phyloP scores from a whole-genome alignment of 495 filamentous ascomycete species.

The Chaetomium fimeti region DNA sequence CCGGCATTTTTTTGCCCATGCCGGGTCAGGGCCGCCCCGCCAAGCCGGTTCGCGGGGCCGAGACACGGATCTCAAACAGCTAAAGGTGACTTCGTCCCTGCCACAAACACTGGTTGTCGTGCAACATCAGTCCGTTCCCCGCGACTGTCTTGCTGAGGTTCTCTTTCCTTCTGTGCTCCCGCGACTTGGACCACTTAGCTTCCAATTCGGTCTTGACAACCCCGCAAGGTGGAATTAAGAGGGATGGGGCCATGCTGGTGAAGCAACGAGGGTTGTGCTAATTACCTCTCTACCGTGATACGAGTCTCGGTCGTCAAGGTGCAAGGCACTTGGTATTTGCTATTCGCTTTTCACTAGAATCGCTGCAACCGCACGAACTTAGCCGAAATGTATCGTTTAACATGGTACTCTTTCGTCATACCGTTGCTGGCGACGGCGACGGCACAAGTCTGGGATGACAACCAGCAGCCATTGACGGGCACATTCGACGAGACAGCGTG shows the following conservation, averaged over 20 bases:
- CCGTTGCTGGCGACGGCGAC: constrained; percentile 25
- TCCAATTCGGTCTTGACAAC: neutral
- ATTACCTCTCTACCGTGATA: neutral
- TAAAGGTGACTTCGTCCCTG: neutral
- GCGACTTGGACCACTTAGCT: neutral
- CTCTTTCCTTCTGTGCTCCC: neutral
- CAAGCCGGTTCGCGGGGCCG: constrained; percentile 2
- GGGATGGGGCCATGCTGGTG: neutral
- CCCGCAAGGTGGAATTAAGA: neutral
- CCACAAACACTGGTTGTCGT: neutral
- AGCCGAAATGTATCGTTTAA: constrained; percentile 17
- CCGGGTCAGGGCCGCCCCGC: neutral
- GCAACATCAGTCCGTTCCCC: neutral
- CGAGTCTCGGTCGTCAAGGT: neutral
- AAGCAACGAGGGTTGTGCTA: neutral
- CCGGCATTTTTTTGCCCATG: neutral
- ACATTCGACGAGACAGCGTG: constrained; percentile 39
- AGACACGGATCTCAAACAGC: neutral
- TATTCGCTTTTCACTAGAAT: neutral
- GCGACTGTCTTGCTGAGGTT: neutral
- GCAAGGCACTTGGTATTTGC: neutral
- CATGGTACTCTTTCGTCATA: constrained; percentile 23
- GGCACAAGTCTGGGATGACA: constrained; percentile 17
- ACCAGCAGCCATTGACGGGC: constrained; percentile 29
- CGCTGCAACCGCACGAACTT: neutral